Evolutionary conservation across 2,329 filamentous ascomycete genomes (phyloP).

Genomic region (Penicillium sp.): DNA sequence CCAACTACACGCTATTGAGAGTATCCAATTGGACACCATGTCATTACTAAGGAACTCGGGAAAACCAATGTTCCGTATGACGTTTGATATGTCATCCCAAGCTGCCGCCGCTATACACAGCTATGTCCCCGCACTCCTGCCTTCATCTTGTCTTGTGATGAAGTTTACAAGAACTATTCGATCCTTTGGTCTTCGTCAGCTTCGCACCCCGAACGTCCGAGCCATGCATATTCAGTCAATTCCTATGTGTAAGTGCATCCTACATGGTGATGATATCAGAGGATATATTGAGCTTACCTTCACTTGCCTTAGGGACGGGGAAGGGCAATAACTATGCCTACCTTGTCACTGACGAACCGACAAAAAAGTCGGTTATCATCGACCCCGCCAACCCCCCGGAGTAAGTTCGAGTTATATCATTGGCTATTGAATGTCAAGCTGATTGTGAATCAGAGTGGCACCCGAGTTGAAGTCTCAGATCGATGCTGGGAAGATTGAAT

Average conservation of each 20-base stretch:
- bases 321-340: conserved; percentile 54
- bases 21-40: conserved; percentile 6
- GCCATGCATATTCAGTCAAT: conserved; percentile 54
- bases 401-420: conserved; percentile 32
- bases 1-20: not conserved
- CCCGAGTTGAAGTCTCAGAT: conserved; percentile 71
- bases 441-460: conserved; percentile 49
- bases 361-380: conserved; percentile 51
- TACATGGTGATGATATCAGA: not conserved
- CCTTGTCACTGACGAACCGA: conserved; percentile 49
- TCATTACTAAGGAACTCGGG: conserved; percentile 9
- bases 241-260: conserved; percentile 50
- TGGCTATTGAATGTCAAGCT: not conserved
- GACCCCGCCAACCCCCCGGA: conserved; percentile 52
- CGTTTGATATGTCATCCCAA: conserved; percentile 17
- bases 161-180: conserved; percentile 27
- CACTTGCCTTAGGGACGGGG: conserved; percentile 30
- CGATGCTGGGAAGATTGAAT: conserved; percentile 68
- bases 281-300: not conserved
- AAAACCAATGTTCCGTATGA: conserved; percentile 16
- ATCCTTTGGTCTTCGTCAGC: conserved; percentile 11
- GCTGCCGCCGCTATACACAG: not conserved
- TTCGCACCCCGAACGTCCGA: conserved; percentile 21
- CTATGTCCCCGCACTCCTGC: conserved; percentile 17
- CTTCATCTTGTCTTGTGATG: conserved; percentile 23